Base-by-base conservation (phyloP, 2,329 filamentous ascomycete species). In the Colletotrichum sp. region DNA sequence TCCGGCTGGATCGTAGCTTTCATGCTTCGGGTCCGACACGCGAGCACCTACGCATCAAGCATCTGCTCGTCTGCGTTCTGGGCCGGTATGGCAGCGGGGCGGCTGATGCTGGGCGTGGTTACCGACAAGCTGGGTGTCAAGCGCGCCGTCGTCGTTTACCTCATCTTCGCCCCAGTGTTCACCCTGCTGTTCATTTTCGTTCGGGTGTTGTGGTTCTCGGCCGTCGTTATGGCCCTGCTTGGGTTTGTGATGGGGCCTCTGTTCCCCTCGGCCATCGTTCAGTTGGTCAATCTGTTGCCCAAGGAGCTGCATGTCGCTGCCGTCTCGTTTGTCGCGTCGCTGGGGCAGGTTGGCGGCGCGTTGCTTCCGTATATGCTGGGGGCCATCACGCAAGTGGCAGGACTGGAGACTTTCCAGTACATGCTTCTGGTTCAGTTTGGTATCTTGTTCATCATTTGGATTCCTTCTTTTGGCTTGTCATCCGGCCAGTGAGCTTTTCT, bases 1-100 rank as follows among this genome's bases (percentile, higher is more conserved):
- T 87, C 85, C 4, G 86, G 86, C 36, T 88, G 87, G 87, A 82
- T 88, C 12, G 83, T 87, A 3, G 84, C 85, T 1, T 88, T 86
- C 80, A 88, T 88, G 85, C 79, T 81, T 6, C 83, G 86, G 3
- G 80, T 82, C 16, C 86, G 86, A 6, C 80, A 84, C 55, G 80
- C 83, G 0, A 81, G 84, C 6, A 79, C 82, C 0, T 84, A 84
- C 15, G 76, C 85, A 0, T 83, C 86, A 7, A 84, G 84, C 11
- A 78, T 87, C 1, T 84, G 85, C 12, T 87, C 85, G 0, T 86
- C 86, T 2, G 83, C 83, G 0, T 88, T 87, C 78, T 88, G 86
- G 84, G 79, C 82, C 22, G 87, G 87, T 19, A 87, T 87, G 84
- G 84, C 85, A 1, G 71, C 82, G 8, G 87, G 87, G 1, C 79